phyloP scores from a whole-genome alignment of 345 rosid genomes.

The Eucalyptus regnans region DNA sequence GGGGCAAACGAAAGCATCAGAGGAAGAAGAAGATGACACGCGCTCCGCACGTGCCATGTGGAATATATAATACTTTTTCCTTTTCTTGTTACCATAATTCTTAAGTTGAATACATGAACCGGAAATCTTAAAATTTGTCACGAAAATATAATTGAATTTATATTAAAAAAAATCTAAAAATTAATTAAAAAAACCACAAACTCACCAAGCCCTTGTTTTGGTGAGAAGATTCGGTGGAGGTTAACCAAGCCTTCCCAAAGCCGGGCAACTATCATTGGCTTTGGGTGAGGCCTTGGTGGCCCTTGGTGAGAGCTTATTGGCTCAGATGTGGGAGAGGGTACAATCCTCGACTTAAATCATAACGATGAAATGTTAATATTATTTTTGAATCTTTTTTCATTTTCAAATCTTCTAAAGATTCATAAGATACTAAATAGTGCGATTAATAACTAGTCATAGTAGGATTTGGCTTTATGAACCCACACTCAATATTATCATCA shows the following conservation, averaged over 20 bases:
- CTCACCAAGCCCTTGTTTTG: no score
- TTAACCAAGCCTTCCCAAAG: no score
- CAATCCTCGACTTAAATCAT: no score
- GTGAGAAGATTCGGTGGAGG: no score
- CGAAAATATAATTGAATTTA: rapidly evolving
- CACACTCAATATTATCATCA: neutral
- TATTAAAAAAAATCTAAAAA: no score
- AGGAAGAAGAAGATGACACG: neutral
- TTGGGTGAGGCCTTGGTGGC: no score
- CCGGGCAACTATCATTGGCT: no score
- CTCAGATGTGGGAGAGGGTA: no score
- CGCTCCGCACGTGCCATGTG: neutral
- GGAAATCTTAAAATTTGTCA: no score
- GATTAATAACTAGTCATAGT: neutral
- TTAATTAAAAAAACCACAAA: no score
- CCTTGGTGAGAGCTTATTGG: no score
- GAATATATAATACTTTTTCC: neutral
- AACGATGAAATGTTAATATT: neutral
- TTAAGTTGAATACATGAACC: no score
- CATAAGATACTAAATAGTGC: neutral
- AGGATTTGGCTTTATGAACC: neutral
- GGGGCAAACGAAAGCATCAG: neutral
- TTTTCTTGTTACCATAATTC: neutral
- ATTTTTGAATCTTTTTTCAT: neutral
- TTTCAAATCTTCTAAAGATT: neutral